Conservation (phyloP, 768 basidiomycete genomes). For the Amanita molliuscula region DNA sequence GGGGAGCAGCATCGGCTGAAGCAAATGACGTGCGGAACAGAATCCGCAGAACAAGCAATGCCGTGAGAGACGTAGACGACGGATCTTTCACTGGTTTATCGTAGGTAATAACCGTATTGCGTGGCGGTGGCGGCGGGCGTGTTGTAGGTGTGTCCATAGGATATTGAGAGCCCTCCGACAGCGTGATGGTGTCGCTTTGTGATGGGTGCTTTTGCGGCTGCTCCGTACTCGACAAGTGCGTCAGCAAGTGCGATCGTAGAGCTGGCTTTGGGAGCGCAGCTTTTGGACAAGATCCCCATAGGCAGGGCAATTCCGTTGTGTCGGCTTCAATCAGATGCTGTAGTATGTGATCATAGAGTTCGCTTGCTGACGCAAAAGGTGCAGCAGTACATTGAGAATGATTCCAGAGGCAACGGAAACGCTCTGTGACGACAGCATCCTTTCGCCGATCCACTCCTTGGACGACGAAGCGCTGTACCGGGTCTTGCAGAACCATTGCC, state of each 20-base stretch:
- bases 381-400: constrained; percentile 41
- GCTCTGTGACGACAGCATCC: constrained; percentile 43
- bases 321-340: constrained; percentile 42
- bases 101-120: constrained; percentile 49
- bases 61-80: constrained; percentile 66
- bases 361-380: constrained; percentile 41
- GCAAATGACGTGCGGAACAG: constrained; percentile 76
- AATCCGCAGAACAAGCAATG: constrained; percentile 74
- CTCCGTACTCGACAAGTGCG: constrained; percentile 60
- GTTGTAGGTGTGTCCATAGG: constrained; percentile 53
- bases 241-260: constrained; percentile 62
- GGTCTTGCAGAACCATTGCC: constrained; percentile 75
- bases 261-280: constrained; percentile 32
- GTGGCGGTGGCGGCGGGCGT: constrained; percentile 65
- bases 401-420: constrained; percentile 74
- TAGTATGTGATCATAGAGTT: constrained; percentile 66
- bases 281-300: constrained; percentile 63
- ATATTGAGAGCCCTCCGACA: constrained; percentile 47
- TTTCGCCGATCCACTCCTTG: constrained; percentile 71
- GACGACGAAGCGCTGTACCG: constrained; percentile 74
- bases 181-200: constrained; percentile 65
- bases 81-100: constrained; percentile 51
- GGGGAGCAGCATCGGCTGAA: constrained; percentile 53
- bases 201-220: constrained; percentile 48
- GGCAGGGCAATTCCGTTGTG: constrained; percentile 39